These are phyloP conservation scores for Auricularia cornea DNA, from an alignment of 768 basidiomycete species.

Conservation along the genomic window DNA sequence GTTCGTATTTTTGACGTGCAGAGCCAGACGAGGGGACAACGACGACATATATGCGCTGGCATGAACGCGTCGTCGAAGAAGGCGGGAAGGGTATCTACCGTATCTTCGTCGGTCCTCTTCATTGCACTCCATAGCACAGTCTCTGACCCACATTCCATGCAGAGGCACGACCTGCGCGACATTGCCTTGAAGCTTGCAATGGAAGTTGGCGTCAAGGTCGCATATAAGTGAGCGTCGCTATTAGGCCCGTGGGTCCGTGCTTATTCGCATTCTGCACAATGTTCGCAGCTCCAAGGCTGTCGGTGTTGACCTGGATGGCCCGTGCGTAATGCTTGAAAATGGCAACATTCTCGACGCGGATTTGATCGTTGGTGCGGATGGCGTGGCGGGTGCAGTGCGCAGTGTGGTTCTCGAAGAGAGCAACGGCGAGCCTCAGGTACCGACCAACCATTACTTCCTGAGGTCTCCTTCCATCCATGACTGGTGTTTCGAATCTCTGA, in stretches of 20 bases:
- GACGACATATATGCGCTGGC: neutral
- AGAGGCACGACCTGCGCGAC: neutral
- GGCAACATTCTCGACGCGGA: conserved; percentile 41
- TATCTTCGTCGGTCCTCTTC: neutral
- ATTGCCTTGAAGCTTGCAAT: neutral
- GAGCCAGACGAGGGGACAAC: neutral
- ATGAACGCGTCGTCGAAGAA: neutral
- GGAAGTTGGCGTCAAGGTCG: neutral
- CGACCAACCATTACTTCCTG: neutral
- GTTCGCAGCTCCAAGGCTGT: conserved; percentile 19
- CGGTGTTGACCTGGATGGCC: conserved; percentile 15
- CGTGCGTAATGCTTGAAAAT: conserved; percentile 24
- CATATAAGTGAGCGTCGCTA: neutral
- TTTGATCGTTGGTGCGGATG: conserved; percentile 55
- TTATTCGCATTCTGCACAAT: neutral
- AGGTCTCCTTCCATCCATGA: too few species aligned
- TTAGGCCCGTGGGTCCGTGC: neutral
- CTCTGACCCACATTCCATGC: neutral
- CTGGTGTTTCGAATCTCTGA: too few species aligned
- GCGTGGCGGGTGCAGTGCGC: conserved; percentile 36
- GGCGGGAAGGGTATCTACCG: neutral
- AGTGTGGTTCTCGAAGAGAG: conserved; percentile 28
- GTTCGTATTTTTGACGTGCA: neutral
- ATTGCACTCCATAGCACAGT: too few species aligned
- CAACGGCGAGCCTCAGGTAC: conserved; percentile 25